Evolutionary conservation across 257 asterid genomes (phyloP).

Genomic region (Nicotiana noctiflora): DNA sequence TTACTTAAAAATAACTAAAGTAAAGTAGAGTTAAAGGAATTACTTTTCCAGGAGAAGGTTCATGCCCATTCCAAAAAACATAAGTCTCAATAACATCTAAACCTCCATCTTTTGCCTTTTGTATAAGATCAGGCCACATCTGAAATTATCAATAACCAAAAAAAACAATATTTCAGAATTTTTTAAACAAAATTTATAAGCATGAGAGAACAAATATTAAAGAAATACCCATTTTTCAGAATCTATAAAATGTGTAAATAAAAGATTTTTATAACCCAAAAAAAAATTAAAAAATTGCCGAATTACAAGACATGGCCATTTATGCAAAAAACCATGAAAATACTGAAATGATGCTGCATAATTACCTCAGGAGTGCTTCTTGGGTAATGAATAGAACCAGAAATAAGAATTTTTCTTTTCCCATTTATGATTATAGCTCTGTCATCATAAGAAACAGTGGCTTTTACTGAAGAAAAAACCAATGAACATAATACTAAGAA

Average conservation of each 20-base stretch:
- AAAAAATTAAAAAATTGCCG: neutral
- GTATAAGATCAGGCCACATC: constrained; percentile 97
- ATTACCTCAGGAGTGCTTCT: constrained; percentile 44
- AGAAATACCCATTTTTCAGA: neutral
- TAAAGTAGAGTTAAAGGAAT: neutral
- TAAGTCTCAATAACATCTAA: constrained; percentile 84
- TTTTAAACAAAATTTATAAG: neutral
- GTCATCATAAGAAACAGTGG: constrained; percentile 35
- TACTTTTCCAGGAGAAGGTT: constrained; percentile 86
- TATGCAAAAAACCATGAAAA: neutral
- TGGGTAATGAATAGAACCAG: constrained; percentile 46
- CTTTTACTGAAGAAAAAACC: constrained; percentile 17
- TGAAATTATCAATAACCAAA: constrained; percentile 13
- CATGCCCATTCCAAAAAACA: constrained; percentile 90
- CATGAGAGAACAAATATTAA: neutral
- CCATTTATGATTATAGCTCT: constrained; percentile 34
- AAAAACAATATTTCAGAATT: neutral
- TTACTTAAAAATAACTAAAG: neutral
- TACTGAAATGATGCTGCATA: neutral
- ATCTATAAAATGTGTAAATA: neutral
- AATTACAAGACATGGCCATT: no score
- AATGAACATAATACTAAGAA: constrained; percentile 15
- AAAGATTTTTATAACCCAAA: neutral
- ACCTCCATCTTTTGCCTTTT: constrained; percentile 94
- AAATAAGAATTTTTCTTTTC: constrained; percentile 28